A percentile compares a stretch with the other conserved stretches of the same genome.
Conservation (phyloP, 257 asterid genomes). For the Pogostemon cablin region DNA sequence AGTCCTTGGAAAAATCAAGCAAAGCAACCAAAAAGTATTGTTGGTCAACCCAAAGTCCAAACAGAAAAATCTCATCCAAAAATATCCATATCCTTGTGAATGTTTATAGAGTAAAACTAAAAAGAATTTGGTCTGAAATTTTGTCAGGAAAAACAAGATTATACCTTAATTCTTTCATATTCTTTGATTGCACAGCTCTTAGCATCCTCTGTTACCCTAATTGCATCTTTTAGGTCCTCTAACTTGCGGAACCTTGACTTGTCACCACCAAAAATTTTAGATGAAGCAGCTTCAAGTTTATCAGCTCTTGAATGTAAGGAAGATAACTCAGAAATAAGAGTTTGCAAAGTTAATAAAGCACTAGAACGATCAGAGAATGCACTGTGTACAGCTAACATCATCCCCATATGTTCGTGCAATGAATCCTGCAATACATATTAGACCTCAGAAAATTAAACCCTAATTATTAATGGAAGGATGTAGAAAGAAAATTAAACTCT, state of each 20-base stretch:
- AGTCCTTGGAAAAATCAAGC: slow-evolving; percentile 23
- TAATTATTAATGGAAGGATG: slow-evolving; percentile 13
- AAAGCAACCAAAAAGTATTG: slow-evolving; percentile 16
- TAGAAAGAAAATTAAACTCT: neutral
- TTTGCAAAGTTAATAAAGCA: slow-evolving; percentile 92
- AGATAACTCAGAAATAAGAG: slow-evolving; percentile 85
- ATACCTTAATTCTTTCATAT: slow-evolving; percentile 93
- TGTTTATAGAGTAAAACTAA: slow-evolving; percentile 25
- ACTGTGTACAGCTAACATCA: slow-evolving; percentile 76
- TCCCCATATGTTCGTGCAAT: slow-evolving; percentile 84
- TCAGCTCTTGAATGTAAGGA: slow-evolving; percentile 80
- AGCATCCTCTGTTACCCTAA: slow-evolving; percentile 87
- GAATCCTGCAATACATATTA: slow-evolving; percentile 62
- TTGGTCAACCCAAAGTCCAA: slow-evolving; percentile 1
- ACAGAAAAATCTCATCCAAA: slow-evolving; percentile 12
- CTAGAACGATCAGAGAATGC: slow-evolving; percentile 95
- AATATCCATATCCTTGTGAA: slow-evolving; percentile 6
- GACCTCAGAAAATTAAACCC: slow-evolving; percentile 9
- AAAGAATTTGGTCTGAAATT: slow-evolving; percentile 15
- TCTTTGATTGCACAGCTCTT: slow-evolving; percentile 79
- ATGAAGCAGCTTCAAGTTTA: slow-evolving; percentile 77
- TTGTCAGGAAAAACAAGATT: slow-evolving; percentile 18
- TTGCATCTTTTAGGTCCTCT: slow-evolving; percentile 77
- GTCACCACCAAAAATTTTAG: slow-evolving; percentile 83
- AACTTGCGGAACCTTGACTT: slow-evolving; percentile 67